A percentile compares a stretch with the other conserved stretches of the same genome.
Conservation (phyloP, 495 filamentous ascomycete species). For the Tuber borchii region DNA sequence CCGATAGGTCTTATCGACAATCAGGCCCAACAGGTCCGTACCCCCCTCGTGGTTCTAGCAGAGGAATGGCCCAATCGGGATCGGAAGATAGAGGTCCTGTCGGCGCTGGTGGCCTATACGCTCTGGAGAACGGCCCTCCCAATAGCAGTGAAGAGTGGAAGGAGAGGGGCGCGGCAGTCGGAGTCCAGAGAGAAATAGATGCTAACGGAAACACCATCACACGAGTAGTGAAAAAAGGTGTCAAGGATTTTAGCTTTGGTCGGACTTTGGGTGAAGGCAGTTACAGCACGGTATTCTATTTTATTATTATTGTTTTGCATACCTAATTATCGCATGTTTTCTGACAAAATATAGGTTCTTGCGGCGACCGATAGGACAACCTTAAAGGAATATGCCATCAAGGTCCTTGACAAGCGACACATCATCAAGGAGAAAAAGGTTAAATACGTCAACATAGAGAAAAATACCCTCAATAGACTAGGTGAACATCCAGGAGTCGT, state of each 20-base stretch:
- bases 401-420: conserved; percentile 95
- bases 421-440: conserved; percentile 99
- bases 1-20: conserved; percentile 41
- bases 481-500: conserved; percentile 97
- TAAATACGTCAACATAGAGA: conserved; percentile 99
- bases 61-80: conserved; percentile 49
- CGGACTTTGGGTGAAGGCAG: conserved; percentile 90
- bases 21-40: conserved; percentile 47
- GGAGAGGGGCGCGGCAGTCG: conserved; percentile 80
- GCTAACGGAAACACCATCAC: conserved; percentile 73
- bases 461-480: conserved; percentile 91
- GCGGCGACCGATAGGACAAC: conserved; percentile 93
- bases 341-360: conserved; percentile 45
- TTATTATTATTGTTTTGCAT: conserved; percentile 7
- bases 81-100: conserved; percentile 36
- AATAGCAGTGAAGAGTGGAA: conserved; percentile 89
- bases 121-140: conserved; percentile 51
- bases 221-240: conserved; percentile 87
- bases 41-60: conserved; percentile 63
- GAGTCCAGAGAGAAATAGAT: conserved; percentile 70
- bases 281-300: conserved; percentile 74
- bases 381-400: conserved; percentile 94
- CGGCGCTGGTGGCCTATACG: conserved; percentile 14
- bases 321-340: background rate
- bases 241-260: conserved; percentile 93